phyloP scores from a whole-genome alignment of 2,329 filamentous ascomycete species.

The Arthrobotrys sphaeroides region DNA sequence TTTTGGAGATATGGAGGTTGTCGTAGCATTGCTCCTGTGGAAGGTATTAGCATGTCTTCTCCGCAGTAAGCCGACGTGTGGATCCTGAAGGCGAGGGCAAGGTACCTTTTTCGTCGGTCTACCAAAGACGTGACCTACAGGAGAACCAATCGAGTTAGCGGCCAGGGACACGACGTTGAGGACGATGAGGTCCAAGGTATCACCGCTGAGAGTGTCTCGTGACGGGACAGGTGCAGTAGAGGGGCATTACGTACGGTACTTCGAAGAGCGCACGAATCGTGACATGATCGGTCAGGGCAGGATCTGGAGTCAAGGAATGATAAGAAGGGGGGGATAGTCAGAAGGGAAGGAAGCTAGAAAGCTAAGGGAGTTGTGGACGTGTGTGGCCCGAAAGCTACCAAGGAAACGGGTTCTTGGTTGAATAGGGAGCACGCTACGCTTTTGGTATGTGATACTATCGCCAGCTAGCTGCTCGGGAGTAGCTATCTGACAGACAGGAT shows the following conservation, averaged over 20 bases:
- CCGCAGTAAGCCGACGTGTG: constrained; percentile 10
- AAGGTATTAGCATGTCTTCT: neutral
- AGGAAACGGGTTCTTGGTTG: neutral
- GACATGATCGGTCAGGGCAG: constrained; percentile 39
- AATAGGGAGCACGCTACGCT: constrained; percentile 5
- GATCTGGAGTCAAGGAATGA: constrained; percentile 6
- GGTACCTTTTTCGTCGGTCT: constrained; percentile 84
- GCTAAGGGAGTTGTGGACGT: constrained; percentile 34
- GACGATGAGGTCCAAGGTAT: neutral
- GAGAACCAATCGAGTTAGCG: constrained; percentile 57
- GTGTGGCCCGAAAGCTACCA: neutral
- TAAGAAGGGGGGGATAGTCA: constrained; percentile 12
- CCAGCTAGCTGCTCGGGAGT: neutral
- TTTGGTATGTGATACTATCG: neutral
- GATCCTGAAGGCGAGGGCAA: neutral
- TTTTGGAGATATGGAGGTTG: constrained; percentile 94
- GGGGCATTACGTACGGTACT: constrained; percentile 69
- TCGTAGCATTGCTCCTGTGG: constrained; percentile 94
- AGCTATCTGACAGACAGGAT: neutral
- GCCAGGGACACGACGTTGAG: constrained; percentile 24
- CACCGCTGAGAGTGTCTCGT: constrained; percentile 48
- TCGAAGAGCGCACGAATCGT: constrained; percentile 74
- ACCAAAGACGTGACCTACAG: constrained; percentile 93
- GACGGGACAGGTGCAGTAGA: constrained; percentile 54
- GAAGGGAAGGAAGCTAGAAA: constrained; percentile 66